Evolutionary conservation across 192 early-diverging fungal species (phyloP).

Genomic region (Umbelopsis vinacea): DNA sequence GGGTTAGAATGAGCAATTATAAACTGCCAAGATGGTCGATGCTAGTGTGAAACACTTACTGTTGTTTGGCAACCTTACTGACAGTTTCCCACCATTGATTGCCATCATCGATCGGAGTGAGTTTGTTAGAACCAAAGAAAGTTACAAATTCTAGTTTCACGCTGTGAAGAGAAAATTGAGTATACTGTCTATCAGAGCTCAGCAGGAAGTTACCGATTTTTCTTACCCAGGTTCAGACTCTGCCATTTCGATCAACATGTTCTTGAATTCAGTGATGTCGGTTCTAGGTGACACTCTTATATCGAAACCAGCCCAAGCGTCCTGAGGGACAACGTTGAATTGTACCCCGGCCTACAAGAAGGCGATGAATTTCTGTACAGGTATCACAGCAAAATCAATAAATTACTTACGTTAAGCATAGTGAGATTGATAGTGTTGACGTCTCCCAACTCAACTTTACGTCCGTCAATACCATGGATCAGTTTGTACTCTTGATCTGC

Average conservation of each 20-base stretch:
- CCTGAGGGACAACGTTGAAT: slow-evolving; percentile 81
- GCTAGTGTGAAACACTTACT: slow-evolving; percentile 24
- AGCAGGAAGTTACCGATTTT: background rate
- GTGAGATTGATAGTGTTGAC: slow-evolving; percentile 85
- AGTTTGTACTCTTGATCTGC: slow-evolving; percentile 63
- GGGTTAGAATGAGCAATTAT: background rate
- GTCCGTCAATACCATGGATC: slow-evolving; percentile 58
- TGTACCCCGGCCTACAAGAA: slow-evolving; percentile 63
- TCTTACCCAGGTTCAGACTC: slow-evolving; percentile 49
- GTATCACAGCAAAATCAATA: background rate
- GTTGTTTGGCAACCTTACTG: slow-evolving; percentile 55
- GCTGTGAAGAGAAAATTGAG: slow-evolving; percentile 29
- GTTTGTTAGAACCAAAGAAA: slow-evolving; percentile 62
- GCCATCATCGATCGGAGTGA: slow-evolving; percentile 55
- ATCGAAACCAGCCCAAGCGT: slow-evolving; percentile 70
- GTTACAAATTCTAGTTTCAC: slow-evolving; percentile 67
- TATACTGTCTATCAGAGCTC: too few relatives aligned
- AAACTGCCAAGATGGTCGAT: background rate
- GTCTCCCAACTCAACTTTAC: slow-evolving; percentile 65
- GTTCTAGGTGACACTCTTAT: slow-evolving; percentile 75
- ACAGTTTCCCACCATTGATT: slow-evolving; percentile 76
- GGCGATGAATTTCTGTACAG: background rate
- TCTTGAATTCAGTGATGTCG: slow-evolving; percentile 66
- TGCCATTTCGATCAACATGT: slow-evolving; percentile 47
- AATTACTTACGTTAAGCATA: slow-evolving; percentile 56